Base-by-base conservation (phyloP, 192 early-diverging fungal species). In the Podila epicladia region DNA sequence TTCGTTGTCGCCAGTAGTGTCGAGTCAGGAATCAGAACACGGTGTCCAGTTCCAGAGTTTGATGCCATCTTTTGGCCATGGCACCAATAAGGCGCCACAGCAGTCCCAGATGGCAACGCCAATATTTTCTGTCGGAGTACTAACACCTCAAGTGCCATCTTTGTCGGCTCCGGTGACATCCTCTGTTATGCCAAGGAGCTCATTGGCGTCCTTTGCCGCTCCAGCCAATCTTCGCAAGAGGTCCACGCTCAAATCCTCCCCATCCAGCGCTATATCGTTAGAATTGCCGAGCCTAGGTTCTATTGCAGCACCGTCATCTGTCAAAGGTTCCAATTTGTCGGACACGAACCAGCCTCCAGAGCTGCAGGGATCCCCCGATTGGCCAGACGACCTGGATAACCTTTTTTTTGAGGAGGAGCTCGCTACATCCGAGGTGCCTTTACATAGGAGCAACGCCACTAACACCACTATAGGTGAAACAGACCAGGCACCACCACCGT, bases 11-110 rank as follows among this genome's bases (percentile, higher is more conserved):
- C 62, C 48, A 17, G 17, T 22, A 32, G 2, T 53, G 5, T 35
- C 50, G 3, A 24, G 17, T 55, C 62, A 65, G 31, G 75, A 60
- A 26, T 61, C 59, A 17, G 17, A 61, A 31, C 28, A 61, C 3
- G 59, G 59, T 11, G 28, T 71, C 13, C 64, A 71, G 48, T 78
- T 78, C 28, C 75, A 78, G 48, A 78, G 75, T 28, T 26, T 78
- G 32, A 69, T 45, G 17, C 75, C 37, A 29, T 45, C 75, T 17
- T 24, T 71, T 17, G 31, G 74, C n/a, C 53, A 55, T n/a, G 62
- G 22, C 51, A 15, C 62, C 11, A 65, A 32, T 13, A 55, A 26
- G 6, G 24, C 53, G 24, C 53, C 53, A 55, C n/a, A 55, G 5
- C 24, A 9, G 22, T n/a, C n/a, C 8, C 53, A 55, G 53, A 55